phyloP scores from a whole-genome alignment of 2,329 filamentous ascomycete species.

The Xylaria multiplex region DNA sequence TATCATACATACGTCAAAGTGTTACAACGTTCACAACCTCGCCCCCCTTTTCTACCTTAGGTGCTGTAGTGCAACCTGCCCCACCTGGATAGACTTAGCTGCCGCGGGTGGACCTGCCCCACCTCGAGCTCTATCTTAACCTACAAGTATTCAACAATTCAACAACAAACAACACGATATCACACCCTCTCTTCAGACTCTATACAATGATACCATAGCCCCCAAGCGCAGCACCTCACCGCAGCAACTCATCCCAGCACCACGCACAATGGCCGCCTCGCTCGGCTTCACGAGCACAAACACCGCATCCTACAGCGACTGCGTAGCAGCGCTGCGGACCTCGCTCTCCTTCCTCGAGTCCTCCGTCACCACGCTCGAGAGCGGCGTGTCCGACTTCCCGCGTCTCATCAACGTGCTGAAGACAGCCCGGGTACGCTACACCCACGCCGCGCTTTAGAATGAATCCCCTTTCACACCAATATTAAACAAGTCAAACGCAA shows the following conservation, averaged over 20 bases:
- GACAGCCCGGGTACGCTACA: slow-evolving; percentile 61
- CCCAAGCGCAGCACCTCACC: too few relatives aligned
- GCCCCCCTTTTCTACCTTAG: too few relatives aligned
- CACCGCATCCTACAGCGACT: slow-evolving; percentile 60
- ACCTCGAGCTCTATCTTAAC: too few relatives aligned
- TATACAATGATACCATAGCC: neutral
- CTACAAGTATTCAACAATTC: too few relatives aligned
- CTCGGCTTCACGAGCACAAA: slow-evolving; percentile 12
- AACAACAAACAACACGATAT: too few relatives aligned
- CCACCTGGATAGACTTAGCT: too few relatives aligned
- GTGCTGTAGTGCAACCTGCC: too few relatives aligned
- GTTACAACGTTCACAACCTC: too few relatives aligned
- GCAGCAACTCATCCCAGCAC: neutral
- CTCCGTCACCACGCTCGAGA: slow-evolving; percentile 66
- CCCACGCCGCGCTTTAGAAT: too few relatives aligned
- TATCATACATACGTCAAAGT: too few relatives aligned
- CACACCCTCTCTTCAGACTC: neutral
- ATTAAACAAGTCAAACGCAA: neutral
- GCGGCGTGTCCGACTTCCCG: slow-evolving; percentile 68
- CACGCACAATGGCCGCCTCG: slow-evolving; percentile 15
- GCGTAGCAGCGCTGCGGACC: slow-evolving; percentile 67
- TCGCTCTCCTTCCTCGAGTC: slow-evolving; percentile 71
- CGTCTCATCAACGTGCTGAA: slow-evolving; percentile 65
- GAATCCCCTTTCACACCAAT: neutral
- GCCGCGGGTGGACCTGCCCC: too few relatives aligned